Evolutionary conservation across 139 green algal genomes (phyloP).

Genomic region (Nannochloris sp.): DNA sequence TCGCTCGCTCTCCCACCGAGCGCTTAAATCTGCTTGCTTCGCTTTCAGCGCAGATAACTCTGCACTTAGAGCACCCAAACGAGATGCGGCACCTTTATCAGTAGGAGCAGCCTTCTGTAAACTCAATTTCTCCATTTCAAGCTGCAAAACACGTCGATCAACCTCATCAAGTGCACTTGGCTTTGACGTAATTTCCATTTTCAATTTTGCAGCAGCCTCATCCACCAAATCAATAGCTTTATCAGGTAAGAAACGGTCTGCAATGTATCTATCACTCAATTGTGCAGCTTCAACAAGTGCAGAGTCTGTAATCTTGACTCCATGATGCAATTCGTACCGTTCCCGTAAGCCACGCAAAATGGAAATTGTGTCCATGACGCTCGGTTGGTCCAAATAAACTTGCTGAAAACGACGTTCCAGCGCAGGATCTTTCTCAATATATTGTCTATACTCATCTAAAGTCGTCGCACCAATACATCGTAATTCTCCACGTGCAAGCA

Average conservation of each 20-base stretch:
- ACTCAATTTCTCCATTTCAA: conserved; percentile 93
- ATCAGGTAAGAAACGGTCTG: conserved; percentile 87
- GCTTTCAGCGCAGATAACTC: conserved; percentile 72
- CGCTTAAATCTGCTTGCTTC: conserved; percentile 64
- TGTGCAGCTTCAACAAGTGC: conserved; percentile 93
- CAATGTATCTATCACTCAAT: conserved; percentile 93
- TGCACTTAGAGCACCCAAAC: conserved; percentile 67
- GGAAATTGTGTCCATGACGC: conserved; percentile 87
- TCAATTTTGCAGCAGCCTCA: conserved; percentile 93
- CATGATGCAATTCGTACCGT: conserved; percentile 97
- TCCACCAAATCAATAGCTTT: conserved; percentile 95
- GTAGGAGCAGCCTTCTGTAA: conserved; percentile 61
- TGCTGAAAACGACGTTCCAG: conserved; percentile 82
- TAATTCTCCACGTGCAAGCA: conserved; percentile 90
- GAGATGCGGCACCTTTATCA: conserved; percentile 52
- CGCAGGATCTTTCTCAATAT: conserved; percentile 99
- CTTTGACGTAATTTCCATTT: conserved; percentile 99
- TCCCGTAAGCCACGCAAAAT: conserved; percentile 94
- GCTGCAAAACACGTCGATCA: conserved; percentile 65
- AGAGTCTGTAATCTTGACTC: conserved; percentile 88
- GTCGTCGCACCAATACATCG: conserved; percentile 96
- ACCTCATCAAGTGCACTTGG: conserved; percentile 91
- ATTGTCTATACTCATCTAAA: conserved; percentile 96
- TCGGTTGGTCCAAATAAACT: conserved; percentile 90
- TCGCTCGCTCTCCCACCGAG: conserved; percentile 70